These are phyloP conservation scores for Helianthus tuberosus DNA, from an alignment of 129 eudicot species.

Conservation along the genomic window DNA sequence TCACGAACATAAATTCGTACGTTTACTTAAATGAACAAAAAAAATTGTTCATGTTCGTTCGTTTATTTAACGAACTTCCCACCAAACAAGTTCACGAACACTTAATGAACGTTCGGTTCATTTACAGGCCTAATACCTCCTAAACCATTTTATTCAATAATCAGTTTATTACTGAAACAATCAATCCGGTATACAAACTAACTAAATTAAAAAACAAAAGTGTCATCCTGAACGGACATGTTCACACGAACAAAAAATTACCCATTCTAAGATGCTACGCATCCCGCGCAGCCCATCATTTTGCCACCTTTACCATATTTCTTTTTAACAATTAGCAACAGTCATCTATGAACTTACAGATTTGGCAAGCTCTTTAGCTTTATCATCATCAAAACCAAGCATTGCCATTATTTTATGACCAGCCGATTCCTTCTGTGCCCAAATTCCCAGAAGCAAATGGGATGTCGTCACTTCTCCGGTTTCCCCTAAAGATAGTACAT, in stretches of 20 bases:
- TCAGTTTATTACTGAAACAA: not conserved
- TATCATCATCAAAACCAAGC: constrained; percentile 79
- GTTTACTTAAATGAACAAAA: too few species aligned
- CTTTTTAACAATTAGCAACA: not conserved
- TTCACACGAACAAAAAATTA: not conserved
- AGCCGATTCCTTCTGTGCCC: constrained; percentile 74
- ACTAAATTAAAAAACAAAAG: not conserved
- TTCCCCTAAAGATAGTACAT: constrained; percentile 58
- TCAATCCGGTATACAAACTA: not conserved
- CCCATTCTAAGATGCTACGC: not conserved
- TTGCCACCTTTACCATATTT: not conserved
- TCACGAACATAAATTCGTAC: too few species aligned
- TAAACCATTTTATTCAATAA: too few species aligned
- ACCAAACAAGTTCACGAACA: too few species aligned
- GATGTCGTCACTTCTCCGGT: constrained; percentile 80
- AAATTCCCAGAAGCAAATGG: constrained; percentile 72
- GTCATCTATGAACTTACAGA: constrained; percentile 48
- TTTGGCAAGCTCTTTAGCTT: constrained; percentile 77
- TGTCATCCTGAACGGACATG: too few species aligned
- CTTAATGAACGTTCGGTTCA: too few species aligned
- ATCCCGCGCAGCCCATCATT: not conserved
- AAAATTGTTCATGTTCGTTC: too few species aligned
- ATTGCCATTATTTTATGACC: constrained; percentile 64
- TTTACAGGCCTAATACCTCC: too few species aligned
- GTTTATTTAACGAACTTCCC: too few species aligned